Evolutionary conservation across 441 rosid species (phyloP), one percentile per base, ranked within the genome.

Genomic region (Erysimum pusillum): DNA sequence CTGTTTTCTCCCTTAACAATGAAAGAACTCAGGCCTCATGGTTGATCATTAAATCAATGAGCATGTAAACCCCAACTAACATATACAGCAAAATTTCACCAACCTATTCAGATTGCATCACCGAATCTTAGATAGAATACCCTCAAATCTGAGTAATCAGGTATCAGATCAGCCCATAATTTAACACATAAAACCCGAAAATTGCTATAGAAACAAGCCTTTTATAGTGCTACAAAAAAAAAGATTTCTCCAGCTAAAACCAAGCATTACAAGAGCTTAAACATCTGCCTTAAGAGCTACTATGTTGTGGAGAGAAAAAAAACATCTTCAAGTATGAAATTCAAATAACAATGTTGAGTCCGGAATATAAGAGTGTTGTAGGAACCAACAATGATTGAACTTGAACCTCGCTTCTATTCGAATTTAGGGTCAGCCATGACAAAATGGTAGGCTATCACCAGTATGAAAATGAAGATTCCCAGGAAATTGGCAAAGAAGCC

Each of bases 391-490:
- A 12, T 45, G 11, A 18, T 53, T 56, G 32, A 17, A n/a, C 7
- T 2, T 25, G n/a, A 61, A 59, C 25, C 63, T 85, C 75, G 78
- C 57, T 60, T 84, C 76, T 85, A 85, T 76, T 89, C 94, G 62
- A 85, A 88, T 70, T 91, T 91, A 12, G 97, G 93, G 64, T 91
- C 94, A 73, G 91, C 97, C 85, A 87, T 73, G 66, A 88, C 87
- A 61, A 80, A 91, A 72, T 91, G 97, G 77, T 92, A 89, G 1
- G 93, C 98, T 15, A 91, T 86, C 73, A 93, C 92, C 80, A 87
- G 77, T 15, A 75, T 82, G 81, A 89, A 93, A 52, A 91, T 86
- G 85, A 88, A 91, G 69, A 87, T 85, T 18, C 97, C 97, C 35
- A 79, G 74, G 25, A 75, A 77, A 46, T 67, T 78, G 32, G 74